Conservation (phyloP, 2,329 filamentous ascomycete genomes). For the Pestalotiopsis sp. region DNA sequence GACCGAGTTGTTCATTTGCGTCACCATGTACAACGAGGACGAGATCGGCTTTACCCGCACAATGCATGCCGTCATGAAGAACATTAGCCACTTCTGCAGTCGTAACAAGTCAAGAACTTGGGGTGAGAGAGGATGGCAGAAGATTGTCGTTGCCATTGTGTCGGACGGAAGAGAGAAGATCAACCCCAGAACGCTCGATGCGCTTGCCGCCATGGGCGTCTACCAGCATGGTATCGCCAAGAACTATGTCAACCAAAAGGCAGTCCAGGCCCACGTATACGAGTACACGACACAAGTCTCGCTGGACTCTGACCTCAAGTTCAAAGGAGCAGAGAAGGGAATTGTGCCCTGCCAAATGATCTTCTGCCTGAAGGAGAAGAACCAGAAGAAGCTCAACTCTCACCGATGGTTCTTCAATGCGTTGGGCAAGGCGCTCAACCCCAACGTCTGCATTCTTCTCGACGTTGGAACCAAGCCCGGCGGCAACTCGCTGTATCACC, state of each 20-base stretch:
- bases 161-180: conserved; percentile 90
- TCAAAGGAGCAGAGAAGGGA: conserved; percentile 98
- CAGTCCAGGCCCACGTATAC: conserved; percentile 96
- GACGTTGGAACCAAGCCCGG: conserved; percentile 95
- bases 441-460: conserved; percentile 94
- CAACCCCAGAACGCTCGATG: conserved; percentile 90
- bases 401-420: conserved; percentile 99
- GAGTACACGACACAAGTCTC: conserved; percentile 99
- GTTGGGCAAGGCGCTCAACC: conserved; percentile 88
- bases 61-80: conserved; percentile 97
- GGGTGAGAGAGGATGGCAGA: conserved; percentile 99
- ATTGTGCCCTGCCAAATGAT: conserved; percentile 98
- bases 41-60: conserved; percentile 94
- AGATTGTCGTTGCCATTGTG: conserved; percentile 97
- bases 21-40: conserved; percentile 99
- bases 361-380: conserved; percentile 98
- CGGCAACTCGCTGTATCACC: conserved; percentile 87
- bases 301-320: conserved; percentile 91
- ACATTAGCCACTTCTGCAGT: conserved; percentile 97
- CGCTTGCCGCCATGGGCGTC: conserved; percentile 92
- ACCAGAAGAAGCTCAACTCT: conserved; percentile 96
- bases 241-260: conserved; percentile 94
- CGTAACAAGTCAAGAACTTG: conserved; percentile 93
- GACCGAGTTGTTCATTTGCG: conserved; percentile 93
- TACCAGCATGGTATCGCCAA: conserved; percentile 99